These are phyloP conservation scores for Naematelia encephala DNA, from an alignment of 768 basidiomycete species.

Conservation along the genomic window DNA sequence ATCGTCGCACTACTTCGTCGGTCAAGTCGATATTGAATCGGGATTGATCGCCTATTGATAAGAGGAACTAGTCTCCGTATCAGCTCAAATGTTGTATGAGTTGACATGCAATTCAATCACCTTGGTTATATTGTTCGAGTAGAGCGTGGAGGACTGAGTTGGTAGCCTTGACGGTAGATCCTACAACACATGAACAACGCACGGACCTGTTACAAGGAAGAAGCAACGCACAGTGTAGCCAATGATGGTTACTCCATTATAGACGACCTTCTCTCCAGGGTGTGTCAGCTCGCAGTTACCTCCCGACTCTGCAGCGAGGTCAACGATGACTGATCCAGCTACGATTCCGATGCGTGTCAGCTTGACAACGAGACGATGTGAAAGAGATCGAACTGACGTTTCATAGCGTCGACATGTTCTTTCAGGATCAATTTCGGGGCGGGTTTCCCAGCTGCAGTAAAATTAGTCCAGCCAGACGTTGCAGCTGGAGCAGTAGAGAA, in stretches of 20 bases:
- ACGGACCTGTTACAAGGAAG: conserved; percentile 4
- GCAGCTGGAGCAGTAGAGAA: background rate
- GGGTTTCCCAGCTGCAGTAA: conserved; percentile 68
- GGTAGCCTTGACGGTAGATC: conserved; percentile 84
- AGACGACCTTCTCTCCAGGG: conserved; percentile 65
- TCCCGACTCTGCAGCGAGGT: conserved; percentile 78
- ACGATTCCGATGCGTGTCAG: background rate
- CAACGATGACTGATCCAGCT: conserved; percentile 76
- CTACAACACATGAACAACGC: conserved; percentile 64
- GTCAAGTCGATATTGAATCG: conserved; percentile 67
- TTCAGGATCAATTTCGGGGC: conserved; percentile 80
- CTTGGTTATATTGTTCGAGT: conserved; percentile 87
- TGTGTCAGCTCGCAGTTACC: conserved; percentile 80
- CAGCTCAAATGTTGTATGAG: background rate
- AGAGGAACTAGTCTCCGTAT: conserved; percentile 57
- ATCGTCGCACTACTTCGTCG: conserved; percentile 80
- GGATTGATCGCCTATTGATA: conserved; percentile 64
- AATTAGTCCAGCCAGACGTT: background rate
- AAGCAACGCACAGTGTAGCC: conserved; percentile 54
- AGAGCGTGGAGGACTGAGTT: conserved; percentile 82
- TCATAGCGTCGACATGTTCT: conserved; percentile 88
- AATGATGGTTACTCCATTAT: conserved; percentile 76
- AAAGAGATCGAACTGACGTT: conserved; percentile 53
- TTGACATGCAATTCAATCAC: conserved; percentile 1
- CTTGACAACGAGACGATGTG: background rate